These are phyloP conservation scores for Mallotus repandus DNA, from an alignment of 441 rosid genomes.

Conservation along the genomic window DNA sequence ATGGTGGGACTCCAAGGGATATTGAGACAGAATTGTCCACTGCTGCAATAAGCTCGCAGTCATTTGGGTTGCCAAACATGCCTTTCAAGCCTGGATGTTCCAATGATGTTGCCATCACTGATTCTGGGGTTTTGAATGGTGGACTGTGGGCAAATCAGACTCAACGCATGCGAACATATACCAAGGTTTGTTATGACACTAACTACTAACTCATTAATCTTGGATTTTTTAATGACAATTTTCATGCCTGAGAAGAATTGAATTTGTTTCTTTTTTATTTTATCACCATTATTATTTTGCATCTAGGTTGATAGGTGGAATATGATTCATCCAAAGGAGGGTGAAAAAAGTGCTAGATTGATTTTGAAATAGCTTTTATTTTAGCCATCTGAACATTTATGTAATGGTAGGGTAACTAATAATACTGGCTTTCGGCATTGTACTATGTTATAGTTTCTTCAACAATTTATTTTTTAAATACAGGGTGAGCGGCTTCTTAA, in stretches of 20 bases:
- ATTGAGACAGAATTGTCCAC: conserved; percentile 92
- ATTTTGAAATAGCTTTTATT: background rate
- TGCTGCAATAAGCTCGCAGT: conserved; percentile 85
- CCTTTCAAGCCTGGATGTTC: conserved; percentile 75
- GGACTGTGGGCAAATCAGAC: conserved; percentile 86
- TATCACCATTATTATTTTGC: too few relatives aligned
- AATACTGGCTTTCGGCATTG: background rate
- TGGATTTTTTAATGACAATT: background rate
- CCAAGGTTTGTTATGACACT: conserved; percentile 57
- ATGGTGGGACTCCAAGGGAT: conserved; percentile 72
- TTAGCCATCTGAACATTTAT: background rate
- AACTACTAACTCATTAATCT: background rate
- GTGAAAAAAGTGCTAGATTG: too few relatives aligned
- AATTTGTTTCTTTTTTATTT: background rate
- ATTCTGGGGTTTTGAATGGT: conserved; percentile 66
- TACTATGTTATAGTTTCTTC: background rate
- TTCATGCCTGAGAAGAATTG: background rate
- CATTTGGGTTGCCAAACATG: conserved; percentile 81
- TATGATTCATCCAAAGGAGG: too few relatives aligned
- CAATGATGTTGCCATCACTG: conserved; percentile 70
- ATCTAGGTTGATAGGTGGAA: too few relatives aligned
- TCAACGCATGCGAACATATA: conserved; percentile 89
- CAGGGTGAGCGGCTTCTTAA: too few relatives aligned
- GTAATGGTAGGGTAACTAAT: background rate
- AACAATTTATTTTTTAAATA: background rate